These are phyloP conservation scores for Silene uniflora DNA, from an alignment of 148 eudicot species.

Conservation along the genomic window DNA sequence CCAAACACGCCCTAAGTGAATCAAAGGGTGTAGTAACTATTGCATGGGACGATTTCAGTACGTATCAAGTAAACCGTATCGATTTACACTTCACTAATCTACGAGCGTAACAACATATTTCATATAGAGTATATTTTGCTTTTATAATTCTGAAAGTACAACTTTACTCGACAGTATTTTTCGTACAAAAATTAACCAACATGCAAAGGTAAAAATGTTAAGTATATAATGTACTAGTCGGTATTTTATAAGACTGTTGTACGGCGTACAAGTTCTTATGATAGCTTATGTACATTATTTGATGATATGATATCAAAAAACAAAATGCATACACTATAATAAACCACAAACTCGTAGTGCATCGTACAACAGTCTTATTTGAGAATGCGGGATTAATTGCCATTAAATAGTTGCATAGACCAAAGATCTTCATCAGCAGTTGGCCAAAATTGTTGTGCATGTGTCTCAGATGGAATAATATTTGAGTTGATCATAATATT, in stretches of 20 bases:
- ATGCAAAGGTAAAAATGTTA: neutral
- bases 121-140: neutral
- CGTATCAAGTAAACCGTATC: no score
- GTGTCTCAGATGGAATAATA: constrained; percentile 28
- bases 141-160: neutral
- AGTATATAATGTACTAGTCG: neutral
- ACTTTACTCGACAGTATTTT: neutral
- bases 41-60: no score
- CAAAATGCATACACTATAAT: no score
- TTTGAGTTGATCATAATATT: constrained; percentile 22
- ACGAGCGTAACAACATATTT: neutral
- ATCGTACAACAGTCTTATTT: no score
- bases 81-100: no score
- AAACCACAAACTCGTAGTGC: no score
- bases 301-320: neutral
- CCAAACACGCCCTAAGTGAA: no score
- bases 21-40: no score
- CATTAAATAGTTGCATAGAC: constrained; percentile 64
- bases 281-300: neutral
- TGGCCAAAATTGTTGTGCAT: constrained; percentile 46
- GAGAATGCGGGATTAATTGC: neutral
- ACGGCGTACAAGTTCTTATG: neutral
- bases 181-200: neutral
- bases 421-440: constrained; percentile 60
- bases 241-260: neutral